Conservation (phyloP, 345 rosid species). For the Murraya paniculata region DNA sequence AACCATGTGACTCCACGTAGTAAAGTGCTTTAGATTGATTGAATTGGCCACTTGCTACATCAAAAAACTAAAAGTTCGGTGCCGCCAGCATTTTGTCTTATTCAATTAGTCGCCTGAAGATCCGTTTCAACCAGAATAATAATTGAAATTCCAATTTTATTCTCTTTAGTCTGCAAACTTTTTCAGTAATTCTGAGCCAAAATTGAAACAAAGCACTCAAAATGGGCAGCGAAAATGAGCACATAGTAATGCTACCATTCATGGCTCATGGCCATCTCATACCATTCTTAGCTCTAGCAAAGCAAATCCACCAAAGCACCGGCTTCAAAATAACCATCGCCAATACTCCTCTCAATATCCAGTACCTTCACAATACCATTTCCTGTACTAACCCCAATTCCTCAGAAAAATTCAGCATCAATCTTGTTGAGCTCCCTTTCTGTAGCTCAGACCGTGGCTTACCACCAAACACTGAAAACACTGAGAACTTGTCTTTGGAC, state of each 20-base stretch:
- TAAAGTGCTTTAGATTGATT: no score
- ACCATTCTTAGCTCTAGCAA: constrained; percentile 47
- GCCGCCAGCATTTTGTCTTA: no score
- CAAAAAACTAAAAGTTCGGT: no score
- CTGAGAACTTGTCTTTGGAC: constrained; percentile 39
- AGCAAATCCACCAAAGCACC: constrained; percentile 23
- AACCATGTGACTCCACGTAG: no score
- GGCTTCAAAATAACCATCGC: constrained; percentile 40
- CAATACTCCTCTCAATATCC: constrained; percentile 43
- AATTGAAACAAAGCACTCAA: neutral
- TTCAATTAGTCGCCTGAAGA: no score
- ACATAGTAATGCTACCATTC: constrained; percentile 43
- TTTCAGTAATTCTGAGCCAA: neutral
- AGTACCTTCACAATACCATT: constrained; percentile 25
- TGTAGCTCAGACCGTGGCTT: constrained; percentile 36
- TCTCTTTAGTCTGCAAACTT: no score
- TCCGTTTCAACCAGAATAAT: no score
- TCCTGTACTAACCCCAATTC: neutral
- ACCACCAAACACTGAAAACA: constrained; percentile 39
- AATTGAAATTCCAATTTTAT: no score
- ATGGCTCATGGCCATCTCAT: constrained; percentile 64
- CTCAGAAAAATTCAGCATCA: constrained; percentile 15
- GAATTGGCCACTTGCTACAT: no score
- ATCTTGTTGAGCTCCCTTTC: constrained; percentile 37
- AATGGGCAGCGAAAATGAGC: neutral